phyloP scores from a whole-genome alignment of 140 eudicot species.

The Cichorium intybus region DNA sequence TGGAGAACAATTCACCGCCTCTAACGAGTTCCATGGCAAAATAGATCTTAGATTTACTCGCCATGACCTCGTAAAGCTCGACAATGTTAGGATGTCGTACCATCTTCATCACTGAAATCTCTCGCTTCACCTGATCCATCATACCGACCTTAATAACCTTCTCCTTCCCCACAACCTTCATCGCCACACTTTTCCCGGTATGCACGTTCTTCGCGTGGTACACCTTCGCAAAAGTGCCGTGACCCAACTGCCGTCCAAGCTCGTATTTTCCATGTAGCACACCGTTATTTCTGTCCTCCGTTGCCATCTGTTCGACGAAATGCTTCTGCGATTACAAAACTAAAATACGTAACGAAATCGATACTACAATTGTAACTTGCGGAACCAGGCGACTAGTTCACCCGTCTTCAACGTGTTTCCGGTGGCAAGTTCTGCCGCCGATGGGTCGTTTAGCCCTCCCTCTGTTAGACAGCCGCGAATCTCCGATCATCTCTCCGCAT shows the following conservation, averaged over 20 bases:
- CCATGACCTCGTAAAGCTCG: constrained; percentile 78
- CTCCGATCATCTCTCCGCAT: constrained; percentile 77
- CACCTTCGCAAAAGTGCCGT: constrained; percentile 81
- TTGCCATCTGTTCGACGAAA: constrained; percentile 24
- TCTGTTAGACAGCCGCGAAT: constrained; percentile 46
- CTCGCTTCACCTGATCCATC: constrained; percentile 86
- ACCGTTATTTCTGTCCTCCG: constrained; percentile 43
- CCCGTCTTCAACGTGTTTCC: constrained; percentile 91
- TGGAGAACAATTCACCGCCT: constrained; percentile 79
- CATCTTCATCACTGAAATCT: constrained; percentile 83
- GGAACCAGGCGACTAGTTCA: constrained; percentile 26
- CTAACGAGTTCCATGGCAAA: constrained; percentile 78
- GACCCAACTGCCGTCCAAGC: constrained; percentile 79
- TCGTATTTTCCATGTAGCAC: constrained; percentile 70
- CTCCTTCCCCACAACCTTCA: constrained; percentile 78
- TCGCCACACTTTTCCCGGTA: constrained; percentile 67
- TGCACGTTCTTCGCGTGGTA: constrained; percentile 65
- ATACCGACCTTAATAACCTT: constrained; percentile 74
- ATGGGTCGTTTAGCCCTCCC: constrained; percentile 32
- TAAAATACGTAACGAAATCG: neutral
- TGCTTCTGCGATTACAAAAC: constrained; percentile 1
- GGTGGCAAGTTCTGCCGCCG: constrained; percentile 84
- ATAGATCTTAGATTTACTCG: constrained; percentile 75
- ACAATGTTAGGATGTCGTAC: constrained; percentile 80
- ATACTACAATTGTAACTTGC: neutral